phyloP scores from a whole-genome alignment of 768 basidiomycete species.

The Tulasnella sp. region DNA sequence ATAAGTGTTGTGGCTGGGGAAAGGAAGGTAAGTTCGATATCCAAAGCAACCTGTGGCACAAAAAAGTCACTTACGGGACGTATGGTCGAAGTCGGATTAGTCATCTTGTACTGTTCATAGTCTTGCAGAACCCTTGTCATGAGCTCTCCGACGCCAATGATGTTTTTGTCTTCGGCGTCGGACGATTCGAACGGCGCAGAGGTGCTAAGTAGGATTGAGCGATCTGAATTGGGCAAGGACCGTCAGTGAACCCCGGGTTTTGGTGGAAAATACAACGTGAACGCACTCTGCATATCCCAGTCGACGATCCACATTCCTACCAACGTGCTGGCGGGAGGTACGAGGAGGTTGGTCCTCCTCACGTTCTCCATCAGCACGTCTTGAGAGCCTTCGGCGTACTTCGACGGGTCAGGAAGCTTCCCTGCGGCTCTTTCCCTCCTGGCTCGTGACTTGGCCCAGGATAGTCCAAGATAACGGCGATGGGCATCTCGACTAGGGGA shows the following conservation, averaged over 20 bases:
- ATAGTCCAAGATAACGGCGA: slow-evolving; percentile 5
- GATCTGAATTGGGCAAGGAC: background rate
- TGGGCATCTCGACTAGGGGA: background rate
- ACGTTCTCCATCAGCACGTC: slow-evolving; percentile 15
- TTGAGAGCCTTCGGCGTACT: slow-evolving; percentile 4
- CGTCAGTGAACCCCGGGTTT: background rate
- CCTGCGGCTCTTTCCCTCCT: slow-evolving; percentile 2
- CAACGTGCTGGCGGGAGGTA: slow-evolving; percentile 11
- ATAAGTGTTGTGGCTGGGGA: slow-evolving; percentile 11
- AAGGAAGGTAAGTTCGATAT: background rate
- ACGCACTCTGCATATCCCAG: slow-evolving; percentile 15
- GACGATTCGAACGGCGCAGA: slow-evolving; percentile 13
- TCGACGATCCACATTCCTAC: slow-evolving; percentile 16
- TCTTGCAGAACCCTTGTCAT: slow-evolving; percentile 8
- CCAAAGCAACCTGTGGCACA: background rate
- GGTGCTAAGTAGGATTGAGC: slow-evolving; percentile 13
- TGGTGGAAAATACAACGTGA: background rate
- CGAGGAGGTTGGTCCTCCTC: slow-evolving; percentile 13
- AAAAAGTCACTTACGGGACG: background rate
- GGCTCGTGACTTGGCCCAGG: slow-evolving; percentile 12
- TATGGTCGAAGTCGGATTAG: background rate
- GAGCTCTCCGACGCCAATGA: slow-evolving; percentile 15
- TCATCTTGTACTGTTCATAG: background rate
- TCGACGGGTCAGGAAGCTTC: slow-evolving; percentile 7
- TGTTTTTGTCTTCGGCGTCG: slow-evolving; percentile 15